Conservation (phyloP, 2,329 filamentous ascomycete species). For the Nothophoma quercina region DNA sequence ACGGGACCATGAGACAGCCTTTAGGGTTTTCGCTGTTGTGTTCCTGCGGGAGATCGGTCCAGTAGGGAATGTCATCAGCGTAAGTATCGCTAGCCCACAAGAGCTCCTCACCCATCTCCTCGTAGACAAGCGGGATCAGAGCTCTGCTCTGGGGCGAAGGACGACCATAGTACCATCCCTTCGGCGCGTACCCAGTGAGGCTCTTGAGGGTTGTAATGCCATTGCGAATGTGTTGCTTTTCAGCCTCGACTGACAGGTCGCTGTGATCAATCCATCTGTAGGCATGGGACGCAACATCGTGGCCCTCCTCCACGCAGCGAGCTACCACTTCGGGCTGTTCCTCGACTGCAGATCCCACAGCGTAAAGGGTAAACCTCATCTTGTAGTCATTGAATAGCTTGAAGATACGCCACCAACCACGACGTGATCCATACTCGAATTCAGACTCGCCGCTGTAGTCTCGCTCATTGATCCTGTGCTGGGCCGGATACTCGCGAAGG, state of each 20-base stretch:
- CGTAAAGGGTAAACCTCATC: constrained; percentile 62
- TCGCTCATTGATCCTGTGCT: constrained; percentile 52
- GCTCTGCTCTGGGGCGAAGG: constrained; percentile 50
- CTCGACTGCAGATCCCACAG: constrained; percentile 59
- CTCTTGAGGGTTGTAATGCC: constrained; percentile 7
- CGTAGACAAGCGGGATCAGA: constrained; percentile 24
- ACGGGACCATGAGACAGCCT: constrained; percentile 63
- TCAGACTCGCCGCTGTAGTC: constrained; percentile 58
- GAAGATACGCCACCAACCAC: constrained; percentile 60
- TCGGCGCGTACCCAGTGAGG: constrained; percentile 36
- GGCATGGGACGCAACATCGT: constrained; percentile 60
- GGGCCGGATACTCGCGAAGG: constrained; percentile 48
- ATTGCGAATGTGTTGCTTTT: constrained; percentile 55
- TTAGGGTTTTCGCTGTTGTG: constrained; percentile 50
- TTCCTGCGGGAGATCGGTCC: constrained; percentile 62
- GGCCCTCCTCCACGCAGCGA: constrained; percentile 58
- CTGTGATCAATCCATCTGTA: constrained; percentile 63
- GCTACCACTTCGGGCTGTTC: constrained; percentile 57
- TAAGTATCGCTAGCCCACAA: constrained; percentile 61
- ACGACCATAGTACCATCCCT: constrained; percentile 60
- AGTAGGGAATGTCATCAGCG: constrained; percentile 64
- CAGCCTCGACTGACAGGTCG: constrained; percentile 55
- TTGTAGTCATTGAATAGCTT: constrained; percentile 57
- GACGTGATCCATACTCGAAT: constrained; percentile 61
- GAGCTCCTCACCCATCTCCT: constrained; percentile 60